Evolutionary conservation across 2,329 filamentous ascomycete genomes (phyloP).

Genomic region (Diaporthe humulicola): DNA sequence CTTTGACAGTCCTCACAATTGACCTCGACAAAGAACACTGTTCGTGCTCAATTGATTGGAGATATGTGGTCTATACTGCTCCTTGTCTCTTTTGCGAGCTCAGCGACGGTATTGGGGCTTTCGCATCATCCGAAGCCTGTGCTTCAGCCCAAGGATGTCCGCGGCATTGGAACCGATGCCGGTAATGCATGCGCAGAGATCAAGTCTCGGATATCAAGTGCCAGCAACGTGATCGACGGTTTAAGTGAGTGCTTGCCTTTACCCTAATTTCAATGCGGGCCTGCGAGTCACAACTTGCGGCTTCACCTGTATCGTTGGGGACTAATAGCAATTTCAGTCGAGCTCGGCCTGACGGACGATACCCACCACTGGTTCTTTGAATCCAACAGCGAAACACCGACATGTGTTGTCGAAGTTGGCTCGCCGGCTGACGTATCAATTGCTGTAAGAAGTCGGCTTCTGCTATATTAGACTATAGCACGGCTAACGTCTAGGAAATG

Average conservation of each 20-base stretch:
- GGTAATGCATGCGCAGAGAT: conserved; percentile 8
- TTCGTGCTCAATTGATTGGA: background rate
- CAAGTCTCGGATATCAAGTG: conserved; percentile 8
- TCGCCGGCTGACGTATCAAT: conserved; percentile 44
- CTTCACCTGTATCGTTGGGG: background rate
- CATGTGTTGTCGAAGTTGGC: conserved; percentile 46
- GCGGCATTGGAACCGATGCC: background rate
- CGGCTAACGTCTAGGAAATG: background rate
- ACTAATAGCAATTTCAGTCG: background rate
- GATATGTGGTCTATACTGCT: background rate
- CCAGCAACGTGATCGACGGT: background rate
- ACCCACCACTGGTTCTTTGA: conserved; percentile 46
- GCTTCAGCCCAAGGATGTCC: background rate
- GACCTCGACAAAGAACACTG: background rate
- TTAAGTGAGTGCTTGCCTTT: background rate
- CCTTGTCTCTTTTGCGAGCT: background rate
- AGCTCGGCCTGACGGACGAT: conserved; percentile 15
- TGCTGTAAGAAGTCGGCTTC: conserved; percentile 35
- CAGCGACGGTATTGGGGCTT: background rate
- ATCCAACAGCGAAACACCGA: conserved; percentile 44
- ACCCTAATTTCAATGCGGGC: conserved; percentile 47
- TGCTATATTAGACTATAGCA: too few species aligned
- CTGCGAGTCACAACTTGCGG: too few species aligned
- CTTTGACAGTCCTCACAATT: background rate
- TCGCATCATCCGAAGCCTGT: background rate